These are phyloP conservation scores for Colletotrichum theobromicola DNA, from an alignment of 2,329 filamentous ascomycete species.

Conservation along the genomic window DNA sequence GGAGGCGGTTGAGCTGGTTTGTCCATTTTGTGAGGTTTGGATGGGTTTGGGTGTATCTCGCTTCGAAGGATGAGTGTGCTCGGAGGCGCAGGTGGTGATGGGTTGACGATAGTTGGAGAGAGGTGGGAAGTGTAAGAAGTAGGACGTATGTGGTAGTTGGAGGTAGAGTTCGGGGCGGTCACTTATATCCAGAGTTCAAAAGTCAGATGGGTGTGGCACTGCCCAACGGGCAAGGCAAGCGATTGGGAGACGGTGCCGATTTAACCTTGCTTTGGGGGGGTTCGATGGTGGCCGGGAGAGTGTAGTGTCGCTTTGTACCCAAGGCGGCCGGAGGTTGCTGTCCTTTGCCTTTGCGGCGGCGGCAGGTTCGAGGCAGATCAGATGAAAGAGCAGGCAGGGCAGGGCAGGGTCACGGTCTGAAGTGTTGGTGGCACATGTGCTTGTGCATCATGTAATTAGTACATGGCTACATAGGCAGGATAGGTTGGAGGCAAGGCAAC, in stretches of 20 bases:
- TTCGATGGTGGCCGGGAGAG: too few species aligned
- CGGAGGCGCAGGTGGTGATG: too few species aligned
- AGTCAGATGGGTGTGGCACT: not conserved
- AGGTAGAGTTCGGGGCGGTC: not conserved
- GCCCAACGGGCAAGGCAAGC: not conserved
- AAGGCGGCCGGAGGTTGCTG: not conserved
- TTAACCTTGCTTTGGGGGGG: not conserved
- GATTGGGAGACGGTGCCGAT: not conserved
- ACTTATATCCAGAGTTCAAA: slow-evolving; percentile 5
- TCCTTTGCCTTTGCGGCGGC: not conserved
- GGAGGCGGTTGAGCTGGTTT: not conserved
- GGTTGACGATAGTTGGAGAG: not conserved
- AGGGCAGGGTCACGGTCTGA: not conserved
- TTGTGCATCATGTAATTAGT: not conserved
- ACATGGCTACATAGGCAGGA: not conserved
- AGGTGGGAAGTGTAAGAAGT: not conserved
- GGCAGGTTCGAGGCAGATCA: not conserved
- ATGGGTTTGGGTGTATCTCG: not conserved
- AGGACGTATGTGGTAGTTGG: not conserved
- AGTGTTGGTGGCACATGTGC: not conserved
- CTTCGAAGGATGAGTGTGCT: rapidly evolving
- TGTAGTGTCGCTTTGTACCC: not conserved
- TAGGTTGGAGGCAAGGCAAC: not conserved
- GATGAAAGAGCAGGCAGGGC: not conserved
- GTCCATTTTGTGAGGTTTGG: not conserved